phyloP scores from a whole-genome alignment of 2,329 filamentous ascomycete genomes.

The Ascochyta clinopodiicola region DNA sequence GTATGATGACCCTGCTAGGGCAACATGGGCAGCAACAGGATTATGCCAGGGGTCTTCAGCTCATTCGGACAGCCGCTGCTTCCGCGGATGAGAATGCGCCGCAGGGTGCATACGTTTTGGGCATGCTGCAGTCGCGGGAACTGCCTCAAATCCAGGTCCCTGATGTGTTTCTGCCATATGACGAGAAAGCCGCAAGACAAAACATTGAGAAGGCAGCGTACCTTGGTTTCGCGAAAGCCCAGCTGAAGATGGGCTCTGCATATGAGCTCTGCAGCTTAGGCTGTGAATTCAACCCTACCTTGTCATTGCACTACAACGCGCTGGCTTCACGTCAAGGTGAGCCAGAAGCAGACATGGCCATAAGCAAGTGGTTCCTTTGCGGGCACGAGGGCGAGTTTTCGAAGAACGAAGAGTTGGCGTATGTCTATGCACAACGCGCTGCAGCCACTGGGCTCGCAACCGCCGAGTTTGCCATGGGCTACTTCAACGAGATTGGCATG shows the following conservation, averaged over 20 bases:
- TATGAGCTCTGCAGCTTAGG: conserved; percentile 94
- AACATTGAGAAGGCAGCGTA: conserved; percentile 98
- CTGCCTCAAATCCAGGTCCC: conserved; percentile 90
- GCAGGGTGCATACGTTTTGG: conserved; percentile 92
- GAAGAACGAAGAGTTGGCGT: conserved; percentile 95
- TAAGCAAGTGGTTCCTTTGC: conserved; percentile 98
- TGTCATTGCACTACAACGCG: conserved; percentile 95
- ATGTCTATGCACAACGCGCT: conserved; percentile 86
- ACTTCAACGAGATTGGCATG: conserved; percentile 97
- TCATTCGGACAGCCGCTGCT: conserved; percentile 83
- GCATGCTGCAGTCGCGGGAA: conserved; percentile 90
- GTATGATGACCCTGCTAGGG: conserved; percentile 96
- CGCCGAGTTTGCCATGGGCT: conserved; percentile 95
- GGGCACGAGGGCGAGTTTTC: conserved; percentile 90
- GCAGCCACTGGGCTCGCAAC: conserved; percentile 82
- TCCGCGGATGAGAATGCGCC: conserved; percentile 95
- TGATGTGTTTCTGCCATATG: conserved; percentile 70
- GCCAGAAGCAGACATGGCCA: conserved; percentile 89
- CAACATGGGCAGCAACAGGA: conserved; percentile 91
- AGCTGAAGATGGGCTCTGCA: conserved; percentile 95
- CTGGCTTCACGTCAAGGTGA: conserved; percentile 91
- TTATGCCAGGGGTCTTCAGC: conserved; percentile 75
- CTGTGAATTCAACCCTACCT: conserved; percentile 91
- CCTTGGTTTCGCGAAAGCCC: conserved; percentile 92
- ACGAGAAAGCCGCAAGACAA: conserved; percentile 75